Conservation (phyloP, 148 eudicot species). For the Hydrangea macrophylla region DNA sequence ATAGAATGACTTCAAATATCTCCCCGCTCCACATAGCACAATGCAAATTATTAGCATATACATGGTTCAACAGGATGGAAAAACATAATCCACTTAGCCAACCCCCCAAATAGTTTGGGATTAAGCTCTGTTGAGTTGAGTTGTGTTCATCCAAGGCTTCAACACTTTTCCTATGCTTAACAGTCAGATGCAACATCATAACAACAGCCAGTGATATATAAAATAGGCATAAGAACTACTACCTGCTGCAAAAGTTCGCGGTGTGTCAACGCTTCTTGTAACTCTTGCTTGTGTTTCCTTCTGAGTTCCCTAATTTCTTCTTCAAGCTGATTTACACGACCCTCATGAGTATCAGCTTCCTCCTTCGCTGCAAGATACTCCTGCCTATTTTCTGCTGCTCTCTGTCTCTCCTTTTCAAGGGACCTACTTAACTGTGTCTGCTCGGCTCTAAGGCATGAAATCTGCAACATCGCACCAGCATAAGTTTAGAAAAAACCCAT, state of each 20-base stretch:
- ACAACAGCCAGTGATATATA: neutral
- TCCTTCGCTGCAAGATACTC: conserved; percentile 91
- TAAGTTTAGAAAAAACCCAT: conserved; percentile 20
- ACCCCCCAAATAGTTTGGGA: too few relatives aligned
- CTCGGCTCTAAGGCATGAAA: conserved; percentile 91
- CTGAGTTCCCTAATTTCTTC: conserved; percentile 79
- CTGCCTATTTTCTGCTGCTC: conserved; percentile 91
- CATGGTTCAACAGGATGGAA: conserved; percentile 1
- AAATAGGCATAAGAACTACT: conserved; percentile 6
- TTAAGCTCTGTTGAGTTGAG: too few relatives aligned
- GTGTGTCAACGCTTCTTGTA: conserved; percentile 71
- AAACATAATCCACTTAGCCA: too few relatives aligned
- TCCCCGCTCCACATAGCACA: too few relatives aligned
- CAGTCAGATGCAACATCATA: too few relatives aligned
- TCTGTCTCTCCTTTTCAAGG: conserved; percentile 95
- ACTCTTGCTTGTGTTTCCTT: conserved; percentile 81
- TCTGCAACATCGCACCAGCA: conserved; percentile 43
- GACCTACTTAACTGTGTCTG: conserved; percentile 86
- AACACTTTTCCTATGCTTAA: too few relatives aligned
- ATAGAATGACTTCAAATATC: too few relatives aligned
- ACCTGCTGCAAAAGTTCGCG: conserved; percentile 92
- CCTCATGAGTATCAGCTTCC: conserved; percentile 86
- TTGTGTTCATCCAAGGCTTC: too few relatives aligned
- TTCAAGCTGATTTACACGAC: conserved; percentile 75
- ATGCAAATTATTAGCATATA: neutral